These are phyloP conservation scores for Penicillium sp. DNA, from an alignment of 2,329 filamentous ascomycete species.

Conservation along the genomic window DNA sequence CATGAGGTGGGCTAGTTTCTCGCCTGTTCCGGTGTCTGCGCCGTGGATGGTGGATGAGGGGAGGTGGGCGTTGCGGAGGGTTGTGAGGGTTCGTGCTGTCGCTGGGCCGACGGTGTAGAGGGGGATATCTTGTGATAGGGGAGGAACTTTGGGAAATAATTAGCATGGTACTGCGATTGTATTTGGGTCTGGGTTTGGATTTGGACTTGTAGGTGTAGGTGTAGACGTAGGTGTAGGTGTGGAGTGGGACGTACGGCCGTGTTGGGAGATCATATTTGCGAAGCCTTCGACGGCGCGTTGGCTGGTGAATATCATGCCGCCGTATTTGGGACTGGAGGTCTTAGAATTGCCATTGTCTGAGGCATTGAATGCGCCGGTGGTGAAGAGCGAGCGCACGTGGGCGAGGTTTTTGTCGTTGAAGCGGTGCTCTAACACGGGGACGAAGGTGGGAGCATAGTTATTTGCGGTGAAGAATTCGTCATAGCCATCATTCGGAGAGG, in stretches of 20 bases:
- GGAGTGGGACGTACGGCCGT: slow-evolving; percentile 27
- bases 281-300: slow-evolving; percentile 50
- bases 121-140: slow-evolving; percentile 6
- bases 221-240: not conserved
- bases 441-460: slow-evolving; percentile 39
- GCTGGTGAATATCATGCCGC: slow-evolving; percentile 51
- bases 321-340: slow-evolving; percentile 31
- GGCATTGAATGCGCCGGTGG: slow-evolving; percentile 26
- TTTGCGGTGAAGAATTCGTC: slow-evolving; percentile 43
- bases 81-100: slow-evolving; percentile 63
- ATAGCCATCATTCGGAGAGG: slow-evolving; percentile 45
- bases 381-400: slow-evolving; percentile 36
- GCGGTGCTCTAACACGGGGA: slow-evolving; percentile 48
- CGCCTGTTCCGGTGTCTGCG: slow-evolving; percentile 79
- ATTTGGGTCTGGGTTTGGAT: no score
- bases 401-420: slow-evolving; percentile 38
- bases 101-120: slow-evolving; percentile 52
- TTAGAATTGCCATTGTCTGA: not conserved
- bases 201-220: not conserved
- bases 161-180: no score
- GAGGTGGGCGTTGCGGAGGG: slow-evolving; percentile 44
- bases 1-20: slow-evolving; percentile 74
- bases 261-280: slow-evolving; percentile 32
- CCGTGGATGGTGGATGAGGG: slow-evolving; percentile 66
- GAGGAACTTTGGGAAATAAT: not conserved